Percentiles rank a stretch among this genome's conserved stretches.
Evolutionary conservation across 2,329 filamentous ascomycete genomes (phyloP).

Genomic region (Ploettnerulaceae sp.): DNA sequence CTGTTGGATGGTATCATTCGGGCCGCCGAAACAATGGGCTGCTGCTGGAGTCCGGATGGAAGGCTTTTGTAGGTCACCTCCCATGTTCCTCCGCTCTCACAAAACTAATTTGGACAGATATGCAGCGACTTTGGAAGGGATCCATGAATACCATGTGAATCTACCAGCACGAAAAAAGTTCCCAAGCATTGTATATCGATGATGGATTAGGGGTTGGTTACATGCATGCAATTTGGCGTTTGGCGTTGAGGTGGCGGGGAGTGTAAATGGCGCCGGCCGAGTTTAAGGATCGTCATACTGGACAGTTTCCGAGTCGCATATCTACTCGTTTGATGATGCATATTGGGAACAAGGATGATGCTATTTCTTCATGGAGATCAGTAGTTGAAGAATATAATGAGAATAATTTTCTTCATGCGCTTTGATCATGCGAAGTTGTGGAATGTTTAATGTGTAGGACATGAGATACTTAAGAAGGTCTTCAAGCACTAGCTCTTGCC

Average conservation of each 20-base stretch:
- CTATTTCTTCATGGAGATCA: too few species aligned
- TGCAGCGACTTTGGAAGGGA: slow-evolving; percentile 64
- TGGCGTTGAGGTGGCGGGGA: neutral
- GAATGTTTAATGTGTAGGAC: too few species aligned
- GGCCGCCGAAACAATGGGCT: slow-evolving; percentile 53
- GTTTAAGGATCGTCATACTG: neutral
- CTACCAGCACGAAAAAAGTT: slow-evolving; percentile 54
- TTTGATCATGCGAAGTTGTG: too few species aligned
- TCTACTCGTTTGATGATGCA: too few species aligned
- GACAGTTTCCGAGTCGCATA: too few species aligned
- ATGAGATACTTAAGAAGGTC: too few species aligned
- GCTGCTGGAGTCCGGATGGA: slow-evolving; percentile 59
- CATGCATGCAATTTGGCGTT: neutral
- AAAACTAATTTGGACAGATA: slow-evolving; percentile 40
- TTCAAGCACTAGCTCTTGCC: too few species aligned
- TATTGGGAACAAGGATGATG: too few species aligned
- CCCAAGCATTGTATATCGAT: slow-evolving; percentile 51
- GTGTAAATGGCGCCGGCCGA: neutral
- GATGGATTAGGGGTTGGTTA: neutral
- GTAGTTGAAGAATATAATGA: too few species aligned
- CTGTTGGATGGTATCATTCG: slow-evolving; percentile 36
- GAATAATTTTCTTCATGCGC: too few species aligned
- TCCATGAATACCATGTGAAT: slow-evolving; percentile 70
- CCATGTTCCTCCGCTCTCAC: neutral
- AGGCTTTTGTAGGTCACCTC: slow-evolving; percentile 48